Conservation (phyloP, 345 rosid genomes). For the Cochlearia excelsa region DNA sequence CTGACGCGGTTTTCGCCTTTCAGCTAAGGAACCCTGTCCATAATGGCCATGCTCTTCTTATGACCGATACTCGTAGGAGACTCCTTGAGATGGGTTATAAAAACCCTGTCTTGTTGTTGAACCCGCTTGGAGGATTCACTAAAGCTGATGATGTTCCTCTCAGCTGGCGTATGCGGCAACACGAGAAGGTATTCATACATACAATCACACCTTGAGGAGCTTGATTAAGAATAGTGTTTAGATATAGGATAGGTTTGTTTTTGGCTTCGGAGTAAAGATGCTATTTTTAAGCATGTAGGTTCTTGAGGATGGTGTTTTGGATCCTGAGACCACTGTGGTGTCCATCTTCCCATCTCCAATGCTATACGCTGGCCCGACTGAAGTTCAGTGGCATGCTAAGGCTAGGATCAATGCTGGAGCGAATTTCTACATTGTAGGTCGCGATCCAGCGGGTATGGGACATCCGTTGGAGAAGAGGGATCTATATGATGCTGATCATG, state of each 20-base stretch:
- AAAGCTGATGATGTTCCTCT: slow-evolving; percentile 98
- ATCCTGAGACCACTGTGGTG: slow-evolving; percentile 95
- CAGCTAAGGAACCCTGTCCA: slow-evolving; percentile 97
- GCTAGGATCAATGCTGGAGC: slow-evolving; percentile 98
- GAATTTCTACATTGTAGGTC: slow-evolving; percentile 94
- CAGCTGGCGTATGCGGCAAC: slow-evolving; percentile 95
- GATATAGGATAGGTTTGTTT: no score
- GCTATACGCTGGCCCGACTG: slow-evolving; percentile 97
- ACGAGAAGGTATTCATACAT: slow-evolving; percentile 60
- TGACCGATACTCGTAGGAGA: slow-evolving; percentile 86
- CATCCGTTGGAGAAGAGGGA: slow-evolving; percentile 91
- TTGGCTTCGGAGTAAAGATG: not conserved
- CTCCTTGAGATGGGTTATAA: slow-evolving; percentile 93
- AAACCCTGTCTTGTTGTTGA: slow-evolving; percentile 86
- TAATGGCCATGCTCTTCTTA: slow-evolving; percentile 87
- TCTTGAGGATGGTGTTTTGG: slow-evolving; percentile 90
- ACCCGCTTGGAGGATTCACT: slow-evolving; percentile 93
- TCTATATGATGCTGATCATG: slow-evolving; percentile 91
- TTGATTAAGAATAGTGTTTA: no score
- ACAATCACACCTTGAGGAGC: not conserved
- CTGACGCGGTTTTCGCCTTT: slow-evolving; percentile 95
- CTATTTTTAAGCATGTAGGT: slow-evolving; percentile 47
- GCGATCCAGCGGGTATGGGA: slow-evolving; percentile 97
- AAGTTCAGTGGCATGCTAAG: slow-evolving; percentile 99
- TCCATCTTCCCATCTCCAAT: slow-evolving; percentile 98